These are phyloP conservation scores for Isatis tinctoria DNA, from an alignment of 345 rosid genomes.

Conservation along the genomic window DNA sequence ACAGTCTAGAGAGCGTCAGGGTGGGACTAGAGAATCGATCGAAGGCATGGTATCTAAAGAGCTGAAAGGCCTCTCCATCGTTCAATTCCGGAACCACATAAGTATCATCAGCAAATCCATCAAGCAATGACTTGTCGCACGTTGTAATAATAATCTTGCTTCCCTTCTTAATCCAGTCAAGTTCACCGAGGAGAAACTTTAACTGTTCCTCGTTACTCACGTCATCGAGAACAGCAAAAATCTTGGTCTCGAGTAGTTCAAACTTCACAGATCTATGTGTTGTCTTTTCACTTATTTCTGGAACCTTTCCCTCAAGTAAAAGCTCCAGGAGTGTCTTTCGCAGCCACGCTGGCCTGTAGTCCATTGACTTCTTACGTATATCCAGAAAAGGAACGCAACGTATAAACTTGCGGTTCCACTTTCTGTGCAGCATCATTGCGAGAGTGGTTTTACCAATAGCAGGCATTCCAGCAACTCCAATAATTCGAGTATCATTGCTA, in stretches of 20 bases:
- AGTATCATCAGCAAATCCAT: not conserved
- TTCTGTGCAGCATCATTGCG: not conserved
- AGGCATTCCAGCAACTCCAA: constrained; percentile 24
- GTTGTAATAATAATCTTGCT: not conserved
- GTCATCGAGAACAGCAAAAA: not conserved
- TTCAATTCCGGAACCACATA: not conserved
- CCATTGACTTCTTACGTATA: not conserved
- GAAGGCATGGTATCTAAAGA: not conserved
- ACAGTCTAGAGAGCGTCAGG: not conserved
- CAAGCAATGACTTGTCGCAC: not conserved
- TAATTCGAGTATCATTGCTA: constrained; percentile 3
- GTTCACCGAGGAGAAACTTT: not conserved
- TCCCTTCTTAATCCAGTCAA: not conserved
- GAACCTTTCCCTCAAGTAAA: not conserved
- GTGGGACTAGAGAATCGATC: not conserved
- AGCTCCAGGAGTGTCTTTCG: not conserved
- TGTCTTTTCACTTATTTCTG: not conserved
- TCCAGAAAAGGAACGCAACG: not conserved
- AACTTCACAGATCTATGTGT: not conserved
- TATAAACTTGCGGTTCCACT: not conserved
- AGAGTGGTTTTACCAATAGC: constrained; percentile 16
- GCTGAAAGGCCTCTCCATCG: not conserved
- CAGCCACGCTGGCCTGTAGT: not conserved
- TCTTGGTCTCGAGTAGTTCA: not conserved
- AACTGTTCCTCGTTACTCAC: not conserved